Base-by-base conservation (phyloP, 164 flowering plant species). In the Vitis amurensis region DNA sequence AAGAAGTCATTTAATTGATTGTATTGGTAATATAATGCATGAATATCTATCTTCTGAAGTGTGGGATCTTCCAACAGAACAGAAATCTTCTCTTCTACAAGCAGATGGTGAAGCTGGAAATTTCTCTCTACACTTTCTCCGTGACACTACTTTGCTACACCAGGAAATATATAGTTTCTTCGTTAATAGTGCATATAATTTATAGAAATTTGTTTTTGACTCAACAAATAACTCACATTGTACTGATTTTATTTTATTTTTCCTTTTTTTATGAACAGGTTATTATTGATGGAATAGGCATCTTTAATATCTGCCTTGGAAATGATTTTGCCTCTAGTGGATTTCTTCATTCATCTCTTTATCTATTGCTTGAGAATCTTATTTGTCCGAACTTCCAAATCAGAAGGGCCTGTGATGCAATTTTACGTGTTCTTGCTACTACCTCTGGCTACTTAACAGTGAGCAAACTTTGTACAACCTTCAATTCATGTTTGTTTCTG, bases 301-400 rank as follows among this genome's bases (percentile, higher is more conserved):
- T 88, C 64, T 88, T 88, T 69, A 77, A 73, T 72, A 65, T 91
- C 29, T 86, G 91, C 80, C 93, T 95, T 71, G 92, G 91, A n/a
- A 74, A 80, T 72, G 86, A 87, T 68, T 93, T 95, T 80, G 68
- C 79, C 64, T 70, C 89, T 4, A 81, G 86, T 79, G 97, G 98
- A 73, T 95, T 90, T 83, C 92, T 95, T 63, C 94, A 91, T 75
- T 85, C 90, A 59, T 90, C 95, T 30, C 97, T 95, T 12, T 93
- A 88, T 83, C 67, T 90, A 29, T 83, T 95, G 75, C 90, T 95
- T 68, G 97, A 90, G 79, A 93, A 82, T 78, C 91, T 95, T 67
- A 83, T 84, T 55, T 89, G 97, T 74, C 88, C 98, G 50, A 83
- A 83, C 77, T 83, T 72, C 66, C 83, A 90, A 75, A 83, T 93